Percentiles rank a stretch among this genome's conserved stretches.
Evolutionary conservation across 805 yeast species (phyloP).

Genomic region (Ogataea methanolica): DNA sequence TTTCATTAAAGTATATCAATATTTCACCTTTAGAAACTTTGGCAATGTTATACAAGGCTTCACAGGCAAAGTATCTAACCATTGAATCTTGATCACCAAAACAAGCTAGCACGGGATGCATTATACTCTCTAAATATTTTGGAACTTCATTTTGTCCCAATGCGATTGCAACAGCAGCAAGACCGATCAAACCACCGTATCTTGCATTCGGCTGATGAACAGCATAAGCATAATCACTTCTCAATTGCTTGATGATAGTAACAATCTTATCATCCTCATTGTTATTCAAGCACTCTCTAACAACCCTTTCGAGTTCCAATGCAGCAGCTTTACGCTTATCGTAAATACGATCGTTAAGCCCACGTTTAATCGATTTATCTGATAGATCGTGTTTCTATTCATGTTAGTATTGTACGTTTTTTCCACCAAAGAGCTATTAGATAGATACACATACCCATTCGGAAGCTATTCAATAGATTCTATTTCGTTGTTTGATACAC

Average conservation of each 20-base stretch:
- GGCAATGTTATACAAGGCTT: constrained; percentile 89
- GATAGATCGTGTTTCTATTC: neutral
- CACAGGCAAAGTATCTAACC: constrained; percentile 96
- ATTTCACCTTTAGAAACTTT: constrained; percentile 96
- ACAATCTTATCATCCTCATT: constrained; percentile 59
- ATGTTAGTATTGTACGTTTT: constrained; percentile 1
- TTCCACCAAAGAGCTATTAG: no score
- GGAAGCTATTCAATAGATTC: no score
- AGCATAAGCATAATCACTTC: constrained; percentile 75
- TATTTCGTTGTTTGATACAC: no score
- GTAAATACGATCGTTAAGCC: constrained; percentile 67
- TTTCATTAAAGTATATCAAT: constrained; percentile 84
- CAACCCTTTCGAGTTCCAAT: constrained; percentile 68
- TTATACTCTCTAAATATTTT: constrained; percentile 72
- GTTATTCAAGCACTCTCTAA: constrained; percentile 60
- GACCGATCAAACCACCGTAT: constrained; percentile 92
- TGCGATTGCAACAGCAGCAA: constrained; percentile 95
- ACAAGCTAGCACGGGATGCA: constrained; percentile 91
- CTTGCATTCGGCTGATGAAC: constrained; percentile 83
- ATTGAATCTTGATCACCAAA: constrained; percentile 97
- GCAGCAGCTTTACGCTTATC: constrained; percentile 80
- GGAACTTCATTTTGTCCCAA: constrained; percentile 83
- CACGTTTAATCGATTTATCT: constrained; percentile 64
- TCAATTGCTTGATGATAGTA: constrained; percentile 65
- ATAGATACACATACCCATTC: no score